phyloP scores from a whole-genome alignment of 2,329 filamentous ascomycete genomes.

The Helminthosporium solani region DNA sequence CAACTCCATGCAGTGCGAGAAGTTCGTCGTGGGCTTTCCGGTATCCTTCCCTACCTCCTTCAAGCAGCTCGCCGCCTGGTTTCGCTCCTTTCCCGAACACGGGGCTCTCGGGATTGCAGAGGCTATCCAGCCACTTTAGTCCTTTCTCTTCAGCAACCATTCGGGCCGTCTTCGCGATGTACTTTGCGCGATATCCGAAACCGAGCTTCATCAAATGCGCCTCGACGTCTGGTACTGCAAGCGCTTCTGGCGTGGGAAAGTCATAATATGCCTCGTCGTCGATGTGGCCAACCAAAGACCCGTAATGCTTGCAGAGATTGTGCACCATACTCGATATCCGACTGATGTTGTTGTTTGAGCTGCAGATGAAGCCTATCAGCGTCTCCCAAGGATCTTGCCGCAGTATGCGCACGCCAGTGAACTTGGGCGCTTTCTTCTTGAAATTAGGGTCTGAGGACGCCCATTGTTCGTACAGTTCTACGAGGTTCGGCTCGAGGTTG shows the following conservation, averaged over 20 bases:
- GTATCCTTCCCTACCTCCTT: constrained; percentile 65
- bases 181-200: constrained; percentile 93
- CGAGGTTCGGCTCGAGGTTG: constrained; percentile 76
- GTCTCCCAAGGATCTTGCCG: constrained; percentile 97
- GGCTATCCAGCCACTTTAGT: constrained; percentile 70
- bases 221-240: constrained; percentile 77
- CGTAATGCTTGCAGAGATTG: constrained; percentile 86
- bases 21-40: constrained; percentile 77
- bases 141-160: constrained; percentile 69
- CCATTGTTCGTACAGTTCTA: constrained; percentile 81
- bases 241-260: constrained; percentile 73
- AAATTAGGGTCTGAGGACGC: constrained; percentile 84
- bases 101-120: constrained; percentile 76
- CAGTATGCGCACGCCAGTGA: constrained; percentile 87
- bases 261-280: constrained; percentile 76
- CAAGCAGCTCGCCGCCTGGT: constrained; percentile 50
- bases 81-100: constrained; percentile 53
- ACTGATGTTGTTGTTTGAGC: constrained; percentile 96
- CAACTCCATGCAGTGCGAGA: constrained; percentile 79
- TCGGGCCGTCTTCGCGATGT: constrained; percentile 81
- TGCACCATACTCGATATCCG: constrained; percentile 96
- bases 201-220: constrained; percentile 76
- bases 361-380: constrained; percentile 92
- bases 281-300: constrained; percentile 70
- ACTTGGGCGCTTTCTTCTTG: constrained; percentile 78